phyloP scores from a whole-genome alignment of 805 yeast genomes.

The Hanseniaspora osmophila region DNA sequence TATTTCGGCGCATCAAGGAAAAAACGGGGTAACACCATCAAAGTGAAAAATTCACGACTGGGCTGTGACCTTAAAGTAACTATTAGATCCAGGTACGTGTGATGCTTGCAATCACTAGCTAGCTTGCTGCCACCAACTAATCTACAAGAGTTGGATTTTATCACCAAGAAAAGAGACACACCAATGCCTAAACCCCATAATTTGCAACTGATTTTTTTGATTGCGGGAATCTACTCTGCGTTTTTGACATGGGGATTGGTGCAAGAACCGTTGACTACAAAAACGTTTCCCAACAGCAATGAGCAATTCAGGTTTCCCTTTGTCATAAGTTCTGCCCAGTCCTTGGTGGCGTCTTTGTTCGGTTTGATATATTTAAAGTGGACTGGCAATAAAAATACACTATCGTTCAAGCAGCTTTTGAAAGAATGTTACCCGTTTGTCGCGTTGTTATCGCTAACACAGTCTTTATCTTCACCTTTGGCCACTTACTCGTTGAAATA shows the following conservation, averaged over 20 bases:
- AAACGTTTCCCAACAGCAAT: conserved; percentile 46
- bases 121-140: no score
- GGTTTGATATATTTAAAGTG: conserved; percentile 46
- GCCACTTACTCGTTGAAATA: conserved; percentile 67
- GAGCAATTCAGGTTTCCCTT: conserved; percentile 61
- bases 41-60: no score
- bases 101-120: no score
- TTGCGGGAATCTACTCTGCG: conserved; percentile 65
- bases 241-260: conserved; percentile 85
- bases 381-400: conserved; percentile 14
- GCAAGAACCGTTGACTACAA: conserved; percentile 76
- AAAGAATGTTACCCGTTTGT: conserved; percentile 25
- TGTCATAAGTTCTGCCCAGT: conserved; percentile 63
- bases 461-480: conserved; percentile 70
- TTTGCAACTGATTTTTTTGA: conserved; percentile 18
- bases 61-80: no score
- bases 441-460: conserved; percentile 47
- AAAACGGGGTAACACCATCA: not conserved
- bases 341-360: conserved; percentile 52
- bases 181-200: not conserved
- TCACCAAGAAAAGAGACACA: not conserved
- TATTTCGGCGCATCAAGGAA: not conserved
- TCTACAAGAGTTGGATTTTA: not conserved
- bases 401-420: conserved; percentile 24
- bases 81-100: no score